Conservation (phyloP, 441 rosid species). For the Adansonia grandidieri region DNA sequence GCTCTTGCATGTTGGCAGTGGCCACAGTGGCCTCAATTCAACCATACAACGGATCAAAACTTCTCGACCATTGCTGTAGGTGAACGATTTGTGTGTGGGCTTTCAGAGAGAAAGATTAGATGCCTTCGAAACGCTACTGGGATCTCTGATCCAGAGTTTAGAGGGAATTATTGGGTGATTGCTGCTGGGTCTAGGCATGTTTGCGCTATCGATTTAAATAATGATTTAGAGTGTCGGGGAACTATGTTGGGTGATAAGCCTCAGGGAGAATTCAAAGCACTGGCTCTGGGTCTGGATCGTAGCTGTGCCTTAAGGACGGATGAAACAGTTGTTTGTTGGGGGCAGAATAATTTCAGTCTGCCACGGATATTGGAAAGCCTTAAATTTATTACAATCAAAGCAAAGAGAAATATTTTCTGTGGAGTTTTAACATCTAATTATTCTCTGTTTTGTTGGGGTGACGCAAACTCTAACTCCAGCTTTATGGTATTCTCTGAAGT, state of each 20-base stretch:
- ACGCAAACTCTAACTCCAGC: slow-evolving; percentile 32
- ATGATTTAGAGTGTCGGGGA: slow-evolving; percentile 55
- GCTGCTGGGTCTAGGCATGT: slow-evolving; percentile 57
- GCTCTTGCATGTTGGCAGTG: slow-evolving; percentile 55
- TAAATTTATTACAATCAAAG: slow-evolving; percentile 43
- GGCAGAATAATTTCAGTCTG: slow-evolving; percentile 47
- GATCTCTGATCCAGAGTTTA: background rate
- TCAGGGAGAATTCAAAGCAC: slow-evolving; percentile 39
- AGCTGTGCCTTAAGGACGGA: slow-evolving; percentile 51
- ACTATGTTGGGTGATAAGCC: slow-evolving; percentile 20
- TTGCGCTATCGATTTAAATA: slow-evolving; percentile 42
- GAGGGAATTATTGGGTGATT: slow-evolving; percentile 38
- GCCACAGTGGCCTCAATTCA: slow-evolving; percentile 39
- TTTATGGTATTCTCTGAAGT: slow-evolving; percentile 31
- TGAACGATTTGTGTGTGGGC: slow-evolving; percentile 54
- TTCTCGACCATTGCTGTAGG: slow-evolving; percentile 50
- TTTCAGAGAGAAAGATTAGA: slow-evolving; percentile 29
- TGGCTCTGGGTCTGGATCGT: slow-evolving; percentile 60
- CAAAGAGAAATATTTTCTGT: slow-evolving; percentile 55
- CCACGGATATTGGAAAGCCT: slow-evolving; percentile 33
- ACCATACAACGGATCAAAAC: background rate
- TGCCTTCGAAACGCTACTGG: slow-evolving; percentile 25
- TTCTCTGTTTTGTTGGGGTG: slow-evolving; percentile 65
- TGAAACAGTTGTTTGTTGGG: slow-evolving; percentile 59
- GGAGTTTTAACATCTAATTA: slow-evolving; percentile 37